phyloP scores from a whole-genome alignment of 1,284 basidiomycete genomes.

The Cryptococcus neoformans region DNA sequence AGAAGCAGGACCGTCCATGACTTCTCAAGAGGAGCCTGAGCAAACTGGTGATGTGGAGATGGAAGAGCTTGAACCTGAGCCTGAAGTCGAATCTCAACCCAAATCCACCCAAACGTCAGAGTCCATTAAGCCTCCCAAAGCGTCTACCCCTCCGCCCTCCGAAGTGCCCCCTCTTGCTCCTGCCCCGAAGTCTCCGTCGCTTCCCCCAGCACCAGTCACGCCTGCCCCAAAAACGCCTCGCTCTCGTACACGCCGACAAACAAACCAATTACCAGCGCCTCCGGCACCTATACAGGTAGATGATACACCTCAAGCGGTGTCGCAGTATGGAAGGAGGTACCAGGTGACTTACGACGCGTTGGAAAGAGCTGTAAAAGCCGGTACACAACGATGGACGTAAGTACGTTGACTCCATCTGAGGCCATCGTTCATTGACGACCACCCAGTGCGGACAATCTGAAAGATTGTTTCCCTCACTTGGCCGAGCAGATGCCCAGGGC shows the following conservation, averaged over 20 bases:
- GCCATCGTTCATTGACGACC: neutral
- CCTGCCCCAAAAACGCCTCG: conserved; percentile 14
- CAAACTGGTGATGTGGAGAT: neutral
- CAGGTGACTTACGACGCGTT: conserved; percentile 37
- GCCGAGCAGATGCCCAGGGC: conserved; percentile 24
- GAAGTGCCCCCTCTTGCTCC: neutral
- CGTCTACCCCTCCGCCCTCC: neutral
- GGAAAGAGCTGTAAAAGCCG: conserved; percentile 38
- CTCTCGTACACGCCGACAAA: conserved; percentile 9
- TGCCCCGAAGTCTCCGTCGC: neutral
- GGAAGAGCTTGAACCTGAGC: neutral
- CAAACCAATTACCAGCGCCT: conserved; percentile 12
- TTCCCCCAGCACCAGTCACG: conserved; percentile 7
- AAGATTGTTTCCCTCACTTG: conserved; percentile 35
- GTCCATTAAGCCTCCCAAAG: neutral
- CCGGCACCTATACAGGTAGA: conserved; percentile 6
- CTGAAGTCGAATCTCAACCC: neutral
- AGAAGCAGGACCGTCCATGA: neutral
- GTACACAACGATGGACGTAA: conserved; percentile 45
- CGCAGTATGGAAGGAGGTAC: conserved; percentile 41
- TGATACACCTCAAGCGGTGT: neutral
- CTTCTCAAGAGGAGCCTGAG: conserved; percentile 2
- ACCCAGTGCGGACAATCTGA: conserved; percentile 32
- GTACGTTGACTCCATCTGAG: conserved; percentile 9
- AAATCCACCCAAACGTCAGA: neutral